These are phyloP conservation scores for Trichophyton mentagrophytes DNA, from an alignment of 2,329 filamentous ascomycete genomes.

Conservation along the genomic window DNA sequence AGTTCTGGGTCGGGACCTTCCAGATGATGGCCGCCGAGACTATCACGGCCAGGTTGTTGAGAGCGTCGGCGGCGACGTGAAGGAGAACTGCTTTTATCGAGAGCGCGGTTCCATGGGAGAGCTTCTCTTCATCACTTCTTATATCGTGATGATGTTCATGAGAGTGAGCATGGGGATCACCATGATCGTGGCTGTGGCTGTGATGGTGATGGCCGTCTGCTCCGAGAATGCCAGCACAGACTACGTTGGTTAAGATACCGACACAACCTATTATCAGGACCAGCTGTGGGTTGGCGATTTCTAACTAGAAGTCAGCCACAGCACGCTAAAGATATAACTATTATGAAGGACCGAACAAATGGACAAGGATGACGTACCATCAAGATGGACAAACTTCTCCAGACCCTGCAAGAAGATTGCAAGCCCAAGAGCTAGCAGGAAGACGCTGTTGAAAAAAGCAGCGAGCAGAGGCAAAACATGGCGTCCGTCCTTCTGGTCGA, in stretches of 20 bases:
- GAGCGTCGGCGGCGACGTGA: constrained; percentile 58
- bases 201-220: constrained; percentile 30
- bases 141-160: background rate
- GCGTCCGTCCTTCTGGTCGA: background rate
- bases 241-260: constrained; percentile 53
- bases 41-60: constrained; percentile 67
- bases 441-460: constrained; percentile 63
- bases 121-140: background rate
- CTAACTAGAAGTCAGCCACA: constrained; percentile 27
- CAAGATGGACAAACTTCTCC: constrained; percentile 51
- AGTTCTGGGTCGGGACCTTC: constrained; percentile 20
- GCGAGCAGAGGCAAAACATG: constrained; percentile 9
- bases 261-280: constrained; percentile 58
- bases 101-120: constrained; percentile 4
- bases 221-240: constrained; percentile 54
- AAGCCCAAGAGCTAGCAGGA: constrained; percentile 57
- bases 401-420: constrained; percentile 63
- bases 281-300: constrained; percentile 50
- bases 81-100: constrained; percentile 40
- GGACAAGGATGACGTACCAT: constrained; percentile 27
- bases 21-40: constrained; percentile 57
- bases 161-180: background rate
- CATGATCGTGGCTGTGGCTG: background rate
- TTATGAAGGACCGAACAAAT: constrained; percentile 13
- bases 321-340: constrained; percentile 7